Evolutionary conservation across 441 rosid species (phyloP), one percentile per base, ranked within the genome.

Genomic region (Heliophila coronopifolia): DNA sequence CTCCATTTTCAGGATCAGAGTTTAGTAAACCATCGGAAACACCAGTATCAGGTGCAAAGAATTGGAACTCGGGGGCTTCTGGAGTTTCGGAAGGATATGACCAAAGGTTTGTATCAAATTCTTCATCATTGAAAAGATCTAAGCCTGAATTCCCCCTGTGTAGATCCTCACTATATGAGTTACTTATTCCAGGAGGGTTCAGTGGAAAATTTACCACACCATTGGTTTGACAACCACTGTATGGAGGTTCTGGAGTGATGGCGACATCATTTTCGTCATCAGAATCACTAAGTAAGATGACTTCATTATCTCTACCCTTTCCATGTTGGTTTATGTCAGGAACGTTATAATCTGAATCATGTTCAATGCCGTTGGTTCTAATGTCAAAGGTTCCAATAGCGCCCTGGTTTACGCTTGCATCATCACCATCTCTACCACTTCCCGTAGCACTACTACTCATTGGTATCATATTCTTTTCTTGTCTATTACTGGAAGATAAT

Each of bases 361-460:
- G 83, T 63, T 93, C 99, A 33, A 70, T 63, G 39, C 83, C 96
- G 61, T 55, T 82, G 71, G 58, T 77, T 24, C 66, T 33, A 41
- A 80, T 72, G 59, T 86, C 96, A 26, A 83, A 82, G 65, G 81
- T 52, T 41, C 76, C 86, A 61, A 79, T 69, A 40, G 70, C 94
- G 62, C 80, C 96, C 77, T 93, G 96, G 70, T 89, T 93, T 55
- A 89, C 97, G 60, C 99, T 93, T 52, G 76, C 59, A 68, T 93
- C 99, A 65, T 93, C 99, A 62, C 94, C 93, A 58, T 88, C 97
- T 64, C 84, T 79, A 63, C 93, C 88, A 70, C 97, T 93, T 57
- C 75, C 89, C 16, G 94, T 86, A 17, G 85, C 91, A 68, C 96
- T 89, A 73, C 96, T 89, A 73, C 88, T 86, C 97, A 84, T 89